Base-by-base conservation (phyloP, 345 rosid species). In the Stellera chamaejasme region DNA sequence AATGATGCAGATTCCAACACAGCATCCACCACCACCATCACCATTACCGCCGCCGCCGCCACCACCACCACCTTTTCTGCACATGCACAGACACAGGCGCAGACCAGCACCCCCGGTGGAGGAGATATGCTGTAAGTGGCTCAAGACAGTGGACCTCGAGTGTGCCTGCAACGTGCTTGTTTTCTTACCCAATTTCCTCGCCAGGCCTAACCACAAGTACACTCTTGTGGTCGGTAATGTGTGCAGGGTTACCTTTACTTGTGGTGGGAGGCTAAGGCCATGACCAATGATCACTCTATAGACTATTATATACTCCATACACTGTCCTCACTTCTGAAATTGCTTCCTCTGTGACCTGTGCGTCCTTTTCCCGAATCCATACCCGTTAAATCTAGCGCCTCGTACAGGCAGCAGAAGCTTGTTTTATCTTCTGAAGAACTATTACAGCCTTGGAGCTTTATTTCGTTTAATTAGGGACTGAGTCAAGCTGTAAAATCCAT, bases 81-180 rank as follows among this genome's bases (percentile, higher is more conserved):
- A 70, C 45, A 66, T 65, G 2, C 78, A 64, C 39, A 32, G 39
- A 5, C 39, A 32, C 39, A 32, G 39, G 39, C 39, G 9, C 39
- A 32, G 39, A 8, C 7, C 5, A 8, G 9, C 39, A 32, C 39
- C 39, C 39, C 39, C 23, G 23, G 23, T 19, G 5, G 83, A 72
- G 52, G 64, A 59, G 27, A 75, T 76, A 11, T 93, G 99, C 56
- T 93, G 97, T 73, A 74, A 69, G 48, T 93, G 96, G 97, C 66
- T 93, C 66, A 75, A 69, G 54, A 69, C 70, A 67, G 55, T 93
- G 54, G 93, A 89, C 13, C 14, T 51, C 5, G 86, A 82, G 66
- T 93, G 99, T 39, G 89, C 82, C 11, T 93, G 99, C 23, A 87
- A 81, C 50, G 43, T 87, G 68, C 69, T 89, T 61, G 83, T 80